These are phyloP conservation scores for Cynara cardunculus DNA, from an alignment of 129 eudicot species.

Conservation along the genomic window DNA sequence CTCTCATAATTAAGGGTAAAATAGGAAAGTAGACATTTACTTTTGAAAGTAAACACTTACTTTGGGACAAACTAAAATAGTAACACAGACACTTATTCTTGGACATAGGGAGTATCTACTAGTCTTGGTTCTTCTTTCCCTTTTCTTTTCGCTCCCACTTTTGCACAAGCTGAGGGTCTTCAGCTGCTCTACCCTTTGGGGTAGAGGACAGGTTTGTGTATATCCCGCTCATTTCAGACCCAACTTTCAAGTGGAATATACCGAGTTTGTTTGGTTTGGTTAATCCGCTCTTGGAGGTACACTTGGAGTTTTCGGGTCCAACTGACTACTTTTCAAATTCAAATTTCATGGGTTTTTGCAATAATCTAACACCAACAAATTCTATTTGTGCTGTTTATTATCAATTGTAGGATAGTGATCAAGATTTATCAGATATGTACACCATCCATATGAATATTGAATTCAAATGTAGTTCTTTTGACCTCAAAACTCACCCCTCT, in stretches of 20 bases:
- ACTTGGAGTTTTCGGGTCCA: conserved; percentile 8
- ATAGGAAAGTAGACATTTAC: not conserved
- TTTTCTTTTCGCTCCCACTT: too few species aligned
- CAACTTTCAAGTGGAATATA: too few species aligned
- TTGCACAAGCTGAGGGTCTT: too few species aligned
- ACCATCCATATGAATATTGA: not conserved
- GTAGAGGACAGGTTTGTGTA: too few species aligned
- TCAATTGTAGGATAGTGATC: not conserved
- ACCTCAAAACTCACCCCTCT: not conserved
- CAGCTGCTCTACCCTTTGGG: too few species aligned
- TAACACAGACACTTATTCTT: not conserved
- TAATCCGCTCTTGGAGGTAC: conserved; percentile 6
- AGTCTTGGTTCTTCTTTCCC: too few species aligned
- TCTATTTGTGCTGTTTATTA: not conserved
- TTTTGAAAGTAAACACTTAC: not conserved
- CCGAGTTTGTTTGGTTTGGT: not conserved
- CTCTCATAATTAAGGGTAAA: not conserved
- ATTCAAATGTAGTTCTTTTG: not conserved
- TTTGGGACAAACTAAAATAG: not conserved
- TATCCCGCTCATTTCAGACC: too few species aligned
- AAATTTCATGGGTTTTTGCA: too few species aligned
- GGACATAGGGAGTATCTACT: too few species aligned
- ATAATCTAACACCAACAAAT: too few species aligned
- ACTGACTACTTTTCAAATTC: not conserved
- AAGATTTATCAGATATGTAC: not conserved